Base-by-base conservation (phyloP, 2,329 filamentous ascomycete species). In the Cladosporium phlei region DNA sequence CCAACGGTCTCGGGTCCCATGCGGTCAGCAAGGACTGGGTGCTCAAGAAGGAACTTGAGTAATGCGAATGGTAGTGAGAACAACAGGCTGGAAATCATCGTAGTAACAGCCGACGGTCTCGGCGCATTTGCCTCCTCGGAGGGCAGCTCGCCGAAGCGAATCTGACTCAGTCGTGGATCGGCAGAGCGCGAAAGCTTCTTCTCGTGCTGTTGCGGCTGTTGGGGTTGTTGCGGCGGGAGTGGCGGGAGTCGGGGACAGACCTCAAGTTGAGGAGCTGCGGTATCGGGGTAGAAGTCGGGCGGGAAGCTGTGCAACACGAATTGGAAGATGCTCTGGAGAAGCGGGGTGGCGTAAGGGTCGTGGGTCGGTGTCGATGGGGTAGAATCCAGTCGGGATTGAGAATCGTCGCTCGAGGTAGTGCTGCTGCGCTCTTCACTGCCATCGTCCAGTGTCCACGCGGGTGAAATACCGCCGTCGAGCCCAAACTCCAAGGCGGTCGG, bases 91-190 rank as follows among this genome's bases (percentile, higher is more conserved):
- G 86, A 88, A 4, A 89, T 67, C 0, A 76, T 65, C 0, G 71
- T 70, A 19, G 74, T 72, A 22, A 72, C 52, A 4, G 51, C 46
- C 3, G 57, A 56, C 16, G 62, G 65, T 14, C 22, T 10, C 16
- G 42, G 17, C 2, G 42, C 17, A 3, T 34, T 33, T 8, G 39
- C 39, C 4, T 24, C 32, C 9, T 69, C 68, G 2, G 60, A 55
- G 2, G 78, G 69, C 16, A 83, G 68, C 53, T 87, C 83, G n/a
- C 85, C 85, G 57, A 88, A 88, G 50, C 81, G 79, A 43, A 88
- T 86, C 51, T 74, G 76, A 51, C 75, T 77, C 9, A 85, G 68
- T 20, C 80, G 76, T 29, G 75, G 73, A 40, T 79, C 70, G 14
- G 22, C 33, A 42, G 70, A 69, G 3, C 61, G 59, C 9, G 65